Base-by-base conservation (phyloP, 1,284 basidiomycete genomes). In the Irpex sp. region DNA sequence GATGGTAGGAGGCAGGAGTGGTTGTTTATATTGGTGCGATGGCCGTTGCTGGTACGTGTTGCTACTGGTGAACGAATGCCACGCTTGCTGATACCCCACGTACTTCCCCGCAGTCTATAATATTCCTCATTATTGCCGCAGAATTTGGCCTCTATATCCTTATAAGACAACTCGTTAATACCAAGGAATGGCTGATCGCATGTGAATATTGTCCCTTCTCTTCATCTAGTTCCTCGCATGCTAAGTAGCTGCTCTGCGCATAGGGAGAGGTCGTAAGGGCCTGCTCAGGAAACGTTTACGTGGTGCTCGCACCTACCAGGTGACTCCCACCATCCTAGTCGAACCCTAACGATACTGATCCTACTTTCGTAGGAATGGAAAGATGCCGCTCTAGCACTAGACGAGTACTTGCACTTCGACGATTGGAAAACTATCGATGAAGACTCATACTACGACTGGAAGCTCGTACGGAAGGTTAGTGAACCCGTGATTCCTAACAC, bases 401-500 rank as follows among this genome's bases (percentile, higher is more conserved):
- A 99, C 71, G 81, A 86, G 59, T 90, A 91, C 75, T 79, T 97
- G 50, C 83, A 87, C 8, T 95, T 96, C 69, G 83, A 94, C 64
- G 86, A 90, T 62, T 98, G 96, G 95, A 97, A 97, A 74, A 83
- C 80, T 62, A 75, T 87, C 11, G 92, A 96, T 58, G 90, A 94
- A 68, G 94, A 96, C 74, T 81, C 88, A 8, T 96, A 90, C 69
- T 97, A 95, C 73, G 95, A 98, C 72, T 94, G 89, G 84, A 87
- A 86, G 68, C 83, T 95, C 64, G 88, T 95, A 54, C 83, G 85
- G 70, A 93, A 89, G 83, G 89, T 89, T 13, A n/a, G 51, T 55
- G 66, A 19, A 39, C 31, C 26, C 31, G 8, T 17, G 15, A 9
- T 43, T n/a, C 36, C 11, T 58, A 11, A 26, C 9, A 51, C 5